A percentile compares a stretch with the other conserved stretches of the same genome.
These are phyloP conservation scores for Rubia tinctorum DNA, from an alignment of 305 asterid genomes.

Conservation along the genomic window DNA sequence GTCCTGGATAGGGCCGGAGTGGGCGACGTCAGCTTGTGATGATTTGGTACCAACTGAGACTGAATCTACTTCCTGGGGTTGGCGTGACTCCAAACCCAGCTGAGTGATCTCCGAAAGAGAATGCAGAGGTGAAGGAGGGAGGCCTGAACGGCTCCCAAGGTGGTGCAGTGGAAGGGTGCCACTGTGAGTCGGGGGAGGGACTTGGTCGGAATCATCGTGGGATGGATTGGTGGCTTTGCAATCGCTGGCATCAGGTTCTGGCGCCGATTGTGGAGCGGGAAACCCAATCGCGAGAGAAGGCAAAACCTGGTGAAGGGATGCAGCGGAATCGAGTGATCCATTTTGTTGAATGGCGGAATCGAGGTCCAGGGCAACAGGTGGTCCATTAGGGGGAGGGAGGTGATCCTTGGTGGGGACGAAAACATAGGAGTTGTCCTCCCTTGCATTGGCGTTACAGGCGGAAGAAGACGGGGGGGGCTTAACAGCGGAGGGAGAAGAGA, in stretches of 20 bases:
- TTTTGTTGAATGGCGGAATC: neutral
- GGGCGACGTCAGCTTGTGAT: neutral
- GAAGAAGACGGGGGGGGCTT: neutral
- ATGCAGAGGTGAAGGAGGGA: neutral
- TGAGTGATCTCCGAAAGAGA: neutral
- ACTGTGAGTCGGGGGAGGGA: too few relatives aligned
- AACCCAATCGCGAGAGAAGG: too few relatives aligned
- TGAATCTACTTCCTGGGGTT: neutral
- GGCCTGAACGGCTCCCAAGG: neutral
- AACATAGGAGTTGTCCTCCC: constrained; percentile 7
- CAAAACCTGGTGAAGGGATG: too few relatives aligned
- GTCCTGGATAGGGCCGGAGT: neutral
- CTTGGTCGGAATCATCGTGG: neutral
- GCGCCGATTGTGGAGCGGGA: too few relatives aligned
- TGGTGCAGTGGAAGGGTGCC: neutral
- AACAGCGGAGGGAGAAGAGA: neutral
- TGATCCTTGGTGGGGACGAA: constrained; percentile 1
- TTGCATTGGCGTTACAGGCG: neutral
- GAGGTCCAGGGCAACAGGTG: too few relatives aligned
- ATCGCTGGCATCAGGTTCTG: neutral
- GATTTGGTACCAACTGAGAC: neutral
- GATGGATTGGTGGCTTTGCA: neutral
- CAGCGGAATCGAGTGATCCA: neutral
- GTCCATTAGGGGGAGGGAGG: too few relatives aligned
- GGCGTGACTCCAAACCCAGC: neutral